Evolutionary conservation across 805 yeast genomes (phyloP), one percentile per base, ranked within the genome.

Genomic region (Candida qinlingensis): DNA sequence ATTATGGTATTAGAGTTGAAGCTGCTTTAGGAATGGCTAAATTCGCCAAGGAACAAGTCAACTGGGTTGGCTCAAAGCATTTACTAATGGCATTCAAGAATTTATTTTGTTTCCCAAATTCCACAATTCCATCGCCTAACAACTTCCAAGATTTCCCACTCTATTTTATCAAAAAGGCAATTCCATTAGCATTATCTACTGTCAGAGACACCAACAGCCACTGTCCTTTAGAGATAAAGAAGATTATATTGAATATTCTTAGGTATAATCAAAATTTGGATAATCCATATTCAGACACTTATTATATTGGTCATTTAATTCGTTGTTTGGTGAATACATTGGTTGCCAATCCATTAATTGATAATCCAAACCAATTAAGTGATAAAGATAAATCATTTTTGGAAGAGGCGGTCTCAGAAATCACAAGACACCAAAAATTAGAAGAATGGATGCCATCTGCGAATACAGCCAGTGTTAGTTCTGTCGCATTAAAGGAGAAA

Each of bases 361-460:
- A 55, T n/a, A 53, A 26, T 27, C 43, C 45, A 3, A 48, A 44
- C 3, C 42, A 53, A 2, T 37, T 58, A 4, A 44, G 47, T 6
- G 66, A 61, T 25, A 59, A 57, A 4, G 74, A 70, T 31, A 62
- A 51, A 31, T 61, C 59, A 4, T 80, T 76, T 56, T 61, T 79
- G 3, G 55, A 62, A 4, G 76, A 74, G 12, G 80, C 83, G 0
- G 57, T 83, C 7, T 73, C 75, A 6, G 97, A 91, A 60, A 71
- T 94, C 41, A 80, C 83, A 47, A 75, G 97, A 50, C 76, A 82
- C 51, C 80, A 81, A 55, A 81, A 90, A 52, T 74, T 94, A 68
- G 98, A 92, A 59, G 81, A 78, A 39, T 89, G 95, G 95, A 73
- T 85, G 7, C 92, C 97, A 1, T 83, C 96, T 0, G 80, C 77